These are phyloP conservation scores for Bacidia gigantensis DNA, from an alignment of 495 filamentous ascomycete species.

Conservation along the genomic window DNA sequence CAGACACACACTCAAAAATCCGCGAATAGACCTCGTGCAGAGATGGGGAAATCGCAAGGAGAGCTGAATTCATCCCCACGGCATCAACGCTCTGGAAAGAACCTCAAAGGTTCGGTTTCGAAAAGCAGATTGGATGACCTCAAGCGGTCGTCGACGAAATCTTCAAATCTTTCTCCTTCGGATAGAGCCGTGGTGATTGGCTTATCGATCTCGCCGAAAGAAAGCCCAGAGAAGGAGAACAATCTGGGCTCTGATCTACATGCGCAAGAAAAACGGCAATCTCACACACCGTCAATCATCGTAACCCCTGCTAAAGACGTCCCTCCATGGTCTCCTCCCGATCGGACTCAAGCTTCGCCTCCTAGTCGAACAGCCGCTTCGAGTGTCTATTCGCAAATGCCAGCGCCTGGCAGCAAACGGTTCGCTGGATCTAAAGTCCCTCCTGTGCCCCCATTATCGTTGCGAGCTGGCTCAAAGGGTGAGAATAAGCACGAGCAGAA, in stretches of 20 bases:
- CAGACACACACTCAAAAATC: constrained; percentile 20
- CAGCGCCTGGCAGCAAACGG: constrained; percentile 23
- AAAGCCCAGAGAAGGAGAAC: constrained; percentile 36
- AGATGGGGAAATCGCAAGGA: too few relatives aligned
- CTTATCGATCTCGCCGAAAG: constrained; percentile 50
- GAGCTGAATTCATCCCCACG: constrained; percentile 4
- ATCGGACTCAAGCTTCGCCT: constrained; percentile 16
- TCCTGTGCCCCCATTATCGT: constrained; percentile 50
- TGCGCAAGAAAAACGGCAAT: constrained; percentile 22
- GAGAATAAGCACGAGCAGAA: constrained; percentile 15
- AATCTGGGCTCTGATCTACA: constrained; percentile 24
- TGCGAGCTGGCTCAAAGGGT: constrained; percentile 23
- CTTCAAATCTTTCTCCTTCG: constrained; percentile 50
- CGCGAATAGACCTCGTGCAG: constrained; percentile 18
- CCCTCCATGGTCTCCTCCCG: constrained; percentile 48
- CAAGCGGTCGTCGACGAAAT: constrained; percentile 16
- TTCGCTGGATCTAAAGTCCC: constrained; percentile 30
- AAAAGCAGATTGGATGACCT: constrained; percentile 16
- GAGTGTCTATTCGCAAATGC: constrained; percentile 56
- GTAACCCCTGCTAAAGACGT: constrained; percentile 49
- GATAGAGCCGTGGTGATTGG: constrained; percentile 71
- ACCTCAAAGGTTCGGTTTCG: constrained; percentile 16
- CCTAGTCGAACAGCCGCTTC: constrained; percentile 35
- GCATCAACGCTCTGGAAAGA: constrained; percentile 9
- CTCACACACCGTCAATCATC: constrained; percentile 37